Percentiles rank a stretch among this genome's conserved stretches.
These are phyloP conservation scores for Chloris gayana DNA, from an alignment of 176 grass and related monocot species.

Conservation along the genomic window DNA sequence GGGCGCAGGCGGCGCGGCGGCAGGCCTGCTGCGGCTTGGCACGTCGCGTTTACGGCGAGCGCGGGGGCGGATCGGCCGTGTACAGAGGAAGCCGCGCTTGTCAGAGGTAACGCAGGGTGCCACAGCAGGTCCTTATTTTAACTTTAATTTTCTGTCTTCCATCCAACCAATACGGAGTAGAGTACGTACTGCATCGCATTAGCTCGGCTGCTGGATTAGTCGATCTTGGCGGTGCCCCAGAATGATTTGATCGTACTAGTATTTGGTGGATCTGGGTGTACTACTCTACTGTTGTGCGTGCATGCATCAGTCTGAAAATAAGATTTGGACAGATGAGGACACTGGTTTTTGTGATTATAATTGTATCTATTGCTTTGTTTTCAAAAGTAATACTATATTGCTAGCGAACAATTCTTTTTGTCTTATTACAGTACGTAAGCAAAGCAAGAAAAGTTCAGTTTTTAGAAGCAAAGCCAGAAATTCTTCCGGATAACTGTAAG, in stretches of 20 bases:
- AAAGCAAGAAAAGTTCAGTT: too few relatives aligned
- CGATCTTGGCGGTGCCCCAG: not conserved
- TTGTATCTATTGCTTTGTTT: too few relatives aligned
- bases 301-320: too few relatives aligned
- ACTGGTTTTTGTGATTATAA: too few relatives aligned
- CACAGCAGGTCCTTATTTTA: too few relatives aligned
- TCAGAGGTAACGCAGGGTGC: not conserved
- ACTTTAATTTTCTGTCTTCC: too few relatives aligned
- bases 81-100: constrained; percentile 6
- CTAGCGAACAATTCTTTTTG: too few relatives aligned
- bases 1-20: not conserved
- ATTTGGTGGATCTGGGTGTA: not conserved
- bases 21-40: not conserved
- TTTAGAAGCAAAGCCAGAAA: too few relatives aligned
- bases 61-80: constrained; percentile 18
- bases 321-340: not conserved
- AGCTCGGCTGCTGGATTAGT: not conserved
- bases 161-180: too few relatives aligned
- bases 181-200: too few relatives aligned
- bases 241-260: not conserved
- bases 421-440: too few relatives aligned
- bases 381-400: too few relatives aligned
- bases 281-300: not conserved
- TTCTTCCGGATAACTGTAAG: not conserved
- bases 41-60: not conserved